phyloP scores from a whole-genome alignment of 169 alveolate genomes.

The Plasmodium sp. region DNA sequence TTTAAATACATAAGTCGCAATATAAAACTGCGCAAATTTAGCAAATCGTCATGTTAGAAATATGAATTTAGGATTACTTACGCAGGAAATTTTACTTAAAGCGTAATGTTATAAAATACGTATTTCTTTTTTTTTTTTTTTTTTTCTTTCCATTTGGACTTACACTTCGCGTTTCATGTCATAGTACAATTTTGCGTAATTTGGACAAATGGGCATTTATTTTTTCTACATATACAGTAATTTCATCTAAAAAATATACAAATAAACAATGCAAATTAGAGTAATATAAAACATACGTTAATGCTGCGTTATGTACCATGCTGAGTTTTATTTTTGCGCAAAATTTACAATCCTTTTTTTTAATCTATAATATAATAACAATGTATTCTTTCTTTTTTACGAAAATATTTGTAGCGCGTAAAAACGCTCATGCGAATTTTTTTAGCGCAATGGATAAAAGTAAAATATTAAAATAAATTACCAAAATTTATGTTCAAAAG shows the following conservation, averaged over 20 bases:
- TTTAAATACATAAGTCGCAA: background rate
- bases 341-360: background rate
- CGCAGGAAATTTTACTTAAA: background rate
- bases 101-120: background rate
- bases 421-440: background rate
- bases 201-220: background rate
- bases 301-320: background rate
- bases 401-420: background rate
- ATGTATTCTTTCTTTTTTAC: background rate
- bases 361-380: background rate
- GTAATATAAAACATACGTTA: background rate
- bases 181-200: no score
- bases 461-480: background rate
- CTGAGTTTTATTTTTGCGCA: background rate
- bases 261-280: background rate
- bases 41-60: background rate
- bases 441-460: background rate
- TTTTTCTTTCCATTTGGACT: background rate
- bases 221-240: background rate
- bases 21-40: background rate
- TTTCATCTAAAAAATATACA: background rate
- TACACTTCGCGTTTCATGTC: background rate
- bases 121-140: background rate
- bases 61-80: background rate
- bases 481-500: background rate